Evolutionary conservation across 2,329 filamentous ascomycete genomes (phyloP).

Genomic region (Calonectria pseudoreteaudii): DNA sequence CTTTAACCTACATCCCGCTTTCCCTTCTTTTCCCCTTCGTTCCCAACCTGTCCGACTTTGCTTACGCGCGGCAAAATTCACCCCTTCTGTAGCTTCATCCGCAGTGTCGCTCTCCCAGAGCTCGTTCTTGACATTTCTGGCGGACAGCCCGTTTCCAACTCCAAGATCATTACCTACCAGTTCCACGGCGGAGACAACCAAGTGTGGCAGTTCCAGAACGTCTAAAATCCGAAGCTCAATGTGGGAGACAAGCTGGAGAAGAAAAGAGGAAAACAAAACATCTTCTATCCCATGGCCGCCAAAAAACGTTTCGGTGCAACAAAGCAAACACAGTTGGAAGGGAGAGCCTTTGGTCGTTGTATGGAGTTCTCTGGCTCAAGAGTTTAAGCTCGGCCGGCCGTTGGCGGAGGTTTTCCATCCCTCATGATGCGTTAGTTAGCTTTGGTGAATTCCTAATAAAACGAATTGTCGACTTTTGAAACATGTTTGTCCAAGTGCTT

Average conservation of each 20-base stretch:
- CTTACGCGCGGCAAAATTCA: background rate
- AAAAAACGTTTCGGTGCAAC: background rate
- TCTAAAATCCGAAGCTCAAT: background rate
- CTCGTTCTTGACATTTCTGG: background rate
- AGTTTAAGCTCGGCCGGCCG: conserved; percentile 3
- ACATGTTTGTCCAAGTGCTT: background rate
- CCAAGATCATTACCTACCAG: background rate
- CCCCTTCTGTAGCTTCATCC: background rate
- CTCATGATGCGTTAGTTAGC: background rate
- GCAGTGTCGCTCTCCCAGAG: background rate
- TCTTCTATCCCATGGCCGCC: too few species aligned
- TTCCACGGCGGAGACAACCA: background rate
- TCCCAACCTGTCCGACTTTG: background rate
- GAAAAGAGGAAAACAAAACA: too few species aligned
- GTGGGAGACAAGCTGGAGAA: background rate
- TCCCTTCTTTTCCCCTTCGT: too few species aligned
- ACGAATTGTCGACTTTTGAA: background rate
- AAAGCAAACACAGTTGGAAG: background rate
- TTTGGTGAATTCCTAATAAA: background rate
- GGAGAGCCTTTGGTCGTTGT: background rate
- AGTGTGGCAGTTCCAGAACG: background rate
- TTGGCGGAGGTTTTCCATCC: background rate
- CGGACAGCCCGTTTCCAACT: background rate
- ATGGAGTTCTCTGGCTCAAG: background rate
- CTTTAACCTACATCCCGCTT: background rate